Conservation (phyloP, 78 protist genomes). For the Dictyostelium discoideum region dicty_2.7 NC_007091.3:4346001-4346500, state of each 20-base stretch:
- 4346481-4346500: not conserved
- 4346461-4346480: not conserved
- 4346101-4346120: too few relatives aligned
- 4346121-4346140: too few relatives aligned
- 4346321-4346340: not conserved
- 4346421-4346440: not conserved
- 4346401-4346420: not conserved
- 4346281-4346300: not conserved
- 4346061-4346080: too few relatives aligned
- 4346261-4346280: not conserved
- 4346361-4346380: not conserved
- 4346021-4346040: too few relatives aligned
- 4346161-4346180: not conserved
- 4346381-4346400: not conserved
- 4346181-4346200: not conserved
- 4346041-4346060: too few relatives aligned
- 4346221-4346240: not conserved
- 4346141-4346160: too few relatives aligned
- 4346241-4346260: slow-evolving; percentile 2
- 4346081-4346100: too few relatives aligned
- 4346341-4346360: not conserved
- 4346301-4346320: not conserved
- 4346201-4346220: not conserved
- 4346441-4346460: not conserved
- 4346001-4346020: too few relatives aligned